Evolutionary conservation across 495 filamentous ascomycete genomes (phyloP), one percentile per base, ranked within the genome.

Genomic region (Elasticomyces elasticus): DNA sequence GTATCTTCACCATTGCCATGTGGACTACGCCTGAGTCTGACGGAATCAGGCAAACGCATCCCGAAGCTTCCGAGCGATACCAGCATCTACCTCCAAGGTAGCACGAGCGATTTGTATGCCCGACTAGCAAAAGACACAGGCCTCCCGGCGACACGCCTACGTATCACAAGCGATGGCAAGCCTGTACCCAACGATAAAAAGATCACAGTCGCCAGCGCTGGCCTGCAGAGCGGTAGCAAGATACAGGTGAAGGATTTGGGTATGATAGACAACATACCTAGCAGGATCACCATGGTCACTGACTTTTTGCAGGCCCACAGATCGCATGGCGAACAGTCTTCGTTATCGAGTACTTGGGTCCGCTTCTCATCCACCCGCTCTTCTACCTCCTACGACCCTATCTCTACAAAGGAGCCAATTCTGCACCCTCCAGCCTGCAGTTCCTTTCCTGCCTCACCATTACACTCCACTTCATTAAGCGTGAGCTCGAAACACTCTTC

Each of bases 321-420:
- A 86, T 96, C 53, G 81, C 79, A 46, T 98, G 92, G 92, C 84
- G 82, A 55, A 90, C 88, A 49, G 94, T 96, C 63, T 98, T 89
- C 73, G 70, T 94, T 54, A 80, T 95, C 68, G 92, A 98, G 74
- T 98, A 98, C 70, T 72, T 89, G 52, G 92, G 92, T 7, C 92
- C 92, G n/a, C 81, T 97, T 58, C 67, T 96, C 62, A 86, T 96
- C 72, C 90, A 95, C 71, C 82, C 80, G 25, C 74, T 81, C 66
- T 73, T 89, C 61, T 81, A 76, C 70, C 66, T 77, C 56, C 69
- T 91, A 47, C 87, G 88, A 24, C 78, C 83, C 1, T 79, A 83
- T 64, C 72, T 94, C 62, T 92, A 89, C 72, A 22, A 23, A 13
- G 73, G 71, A 62, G 76, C 79, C 67, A 70, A 72, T 55, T 70